Conservation (phyloP, 768 basidiomycete species). For the Boletus rex-veris region DNA sequence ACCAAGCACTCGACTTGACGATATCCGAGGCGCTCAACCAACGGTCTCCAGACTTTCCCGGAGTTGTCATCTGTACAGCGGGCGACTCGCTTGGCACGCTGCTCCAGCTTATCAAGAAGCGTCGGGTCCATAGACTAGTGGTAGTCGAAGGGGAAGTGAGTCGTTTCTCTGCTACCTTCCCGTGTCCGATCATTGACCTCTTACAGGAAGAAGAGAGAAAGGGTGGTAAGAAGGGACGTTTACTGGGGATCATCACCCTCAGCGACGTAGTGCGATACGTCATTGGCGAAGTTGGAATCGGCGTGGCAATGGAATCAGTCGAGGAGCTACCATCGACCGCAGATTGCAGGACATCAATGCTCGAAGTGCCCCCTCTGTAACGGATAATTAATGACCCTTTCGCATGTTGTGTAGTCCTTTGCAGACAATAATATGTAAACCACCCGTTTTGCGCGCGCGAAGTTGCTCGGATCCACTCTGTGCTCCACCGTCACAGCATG, state of each 20-base stretch:
- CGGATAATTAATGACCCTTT: not conserved
- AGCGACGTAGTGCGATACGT: constrained; percentile 86
- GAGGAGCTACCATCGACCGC: constrained; percentile 23
- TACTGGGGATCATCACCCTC: constrained; percentile 84
- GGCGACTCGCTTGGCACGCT: constrained; percentile 89
- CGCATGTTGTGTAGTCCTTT: constrained; percentile 6
- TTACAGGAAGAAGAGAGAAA: constrained; percentile 72
- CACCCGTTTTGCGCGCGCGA: not conserved
- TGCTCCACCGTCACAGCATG: constrained; percentile 38
- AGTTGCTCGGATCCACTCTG: not conserved
- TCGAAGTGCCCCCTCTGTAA: constrained; percentile 8
- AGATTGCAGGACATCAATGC: constrained; percentile 11
- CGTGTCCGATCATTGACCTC: not conserved
- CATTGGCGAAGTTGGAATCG: constrained; percentile 60
- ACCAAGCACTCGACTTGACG: constrained; percentile 93
- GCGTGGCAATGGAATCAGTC: constrained; percentile 39
- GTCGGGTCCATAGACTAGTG: constrained; percentile 90
- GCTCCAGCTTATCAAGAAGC: constrained; percentile 87
- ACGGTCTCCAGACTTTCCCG: constrained; percentile 92
- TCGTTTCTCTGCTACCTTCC: not conserved
- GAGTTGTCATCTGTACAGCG: constrained; percentile 93
- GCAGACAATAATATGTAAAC: constrained; percentile 9
- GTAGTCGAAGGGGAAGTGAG: constrained; percentile 89
- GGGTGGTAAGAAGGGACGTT: constrained; percentile 78
- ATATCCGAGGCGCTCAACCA: constrained; percentile 90